Base-by-base conservation (phyloP, 2,329 filamentous ascomycete genomes). In the Aspergillus sp. region DNA sequence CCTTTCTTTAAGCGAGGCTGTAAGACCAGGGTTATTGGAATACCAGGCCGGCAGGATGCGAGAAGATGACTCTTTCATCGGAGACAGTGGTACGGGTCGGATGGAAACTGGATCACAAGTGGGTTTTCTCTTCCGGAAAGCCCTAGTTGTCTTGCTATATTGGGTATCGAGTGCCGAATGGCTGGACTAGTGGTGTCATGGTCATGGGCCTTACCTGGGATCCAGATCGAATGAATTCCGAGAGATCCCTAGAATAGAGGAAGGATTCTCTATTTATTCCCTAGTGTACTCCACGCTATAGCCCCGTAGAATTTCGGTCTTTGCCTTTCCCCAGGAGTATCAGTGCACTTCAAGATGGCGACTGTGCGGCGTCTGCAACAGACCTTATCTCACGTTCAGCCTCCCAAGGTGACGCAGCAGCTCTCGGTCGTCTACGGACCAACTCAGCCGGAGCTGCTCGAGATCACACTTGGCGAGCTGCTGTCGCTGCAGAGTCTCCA, bases 391-490 rank as follows among this genome's bases (percentile, higher is more conserved):
- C 67, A 70, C 47, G 49, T 66, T 14, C 59, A 65, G 42, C 56
- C 62, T 3, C 49, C 52, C 1, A 32, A 52, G 16, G 50, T 44
- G 3, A 45, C 55, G 10, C 54, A 60, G 22, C 58, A 63, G 19
- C 61, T 77, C 44, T 80, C 88, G 0, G 71, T 90, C 17, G 79
- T 92, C 26, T 78, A 87, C 49, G 88, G 88, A 1, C 83, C 85
- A 2, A 79, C 82, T 41, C 80, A 89, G 58, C 85, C 87, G 52
- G 84, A 85, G 1, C 79, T 92, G 35, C 77, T 89, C 45, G 83
- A 90, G 54, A 73, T 90, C 46, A 90, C 87, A 0, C 78, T 92
- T 7, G 85, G 86, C 5, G 85, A 89, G 65, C 78, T 92, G 1
- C 78, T 92, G 36, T 84, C 87, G 54, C 77, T 89, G 13, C 88